Evolutionary conservation across 2,329 filamentous ascomycete species (phyloP).

Genomic region (Botrytis tulipae): DNA sequence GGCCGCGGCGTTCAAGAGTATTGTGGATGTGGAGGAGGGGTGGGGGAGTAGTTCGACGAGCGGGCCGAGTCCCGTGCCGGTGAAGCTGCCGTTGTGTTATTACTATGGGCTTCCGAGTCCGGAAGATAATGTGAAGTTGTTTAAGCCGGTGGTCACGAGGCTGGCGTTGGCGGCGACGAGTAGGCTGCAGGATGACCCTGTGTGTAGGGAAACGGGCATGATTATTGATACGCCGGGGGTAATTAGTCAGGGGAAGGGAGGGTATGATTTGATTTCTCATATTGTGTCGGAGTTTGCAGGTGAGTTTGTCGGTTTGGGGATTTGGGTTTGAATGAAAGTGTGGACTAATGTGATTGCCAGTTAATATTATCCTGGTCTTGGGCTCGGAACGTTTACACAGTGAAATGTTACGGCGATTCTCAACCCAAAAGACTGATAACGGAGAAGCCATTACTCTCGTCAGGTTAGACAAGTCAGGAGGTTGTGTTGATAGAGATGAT

Average conservation of each 20-base stretch:
- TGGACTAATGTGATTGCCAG: conserved; percentile 37
- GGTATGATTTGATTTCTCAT: conserved; percentile 77
- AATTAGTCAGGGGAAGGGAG: conserved; percentile 62
- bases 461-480: conserved; percentile 79
- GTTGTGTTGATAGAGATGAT: conserved; percentile 74
- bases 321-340: background rate
- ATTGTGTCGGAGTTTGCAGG: conserved; percentile 69
- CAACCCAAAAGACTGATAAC: conserved; percentile 51
- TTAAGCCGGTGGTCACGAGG: conserved; percentile 69
- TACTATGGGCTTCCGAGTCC: conserved; percentile 75
- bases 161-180: conserved; percentile 77
- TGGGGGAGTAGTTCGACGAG: conserved; percentile 91
- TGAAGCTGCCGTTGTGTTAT: conserved; percentile 89
- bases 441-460: conserved; percentile 74
- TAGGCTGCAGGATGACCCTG: conserved; percentile 71
- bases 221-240: conserved; percentile 81
- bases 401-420: conserved; percentile 70
- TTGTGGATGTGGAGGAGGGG: conserved; percentile 84
- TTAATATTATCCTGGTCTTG: conserved; percentile 79
- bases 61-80: conserved; percentile 81
- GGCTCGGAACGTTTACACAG: conserved; percentile 75
- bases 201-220: conserved; percentile 70
- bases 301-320: conserved; percentile 31
- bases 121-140: conserved; percentile 70
- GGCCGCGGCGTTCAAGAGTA: conserved; percentile 79